phyloP scores from a whole-genome alignment of 148 eudicot species.

The Nyssa sinensis region DNA sequence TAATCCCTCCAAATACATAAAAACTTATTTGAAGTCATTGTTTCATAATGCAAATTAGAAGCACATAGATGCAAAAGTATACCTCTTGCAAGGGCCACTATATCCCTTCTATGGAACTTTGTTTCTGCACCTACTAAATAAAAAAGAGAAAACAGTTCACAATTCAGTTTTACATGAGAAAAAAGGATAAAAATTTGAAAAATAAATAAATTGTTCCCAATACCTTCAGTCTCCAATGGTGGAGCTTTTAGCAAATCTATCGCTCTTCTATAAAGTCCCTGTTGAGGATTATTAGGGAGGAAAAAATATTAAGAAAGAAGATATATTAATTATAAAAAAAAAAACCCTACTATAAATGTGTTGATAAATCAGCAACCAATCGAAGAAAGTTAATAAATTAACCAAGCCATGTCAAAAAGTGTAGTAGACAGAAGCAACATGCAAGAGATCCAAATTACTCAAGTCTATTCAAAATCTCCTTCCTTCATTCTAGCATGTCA shows the following conservation, averaged over 20 bases:
- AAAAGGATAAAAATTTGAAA: no score
- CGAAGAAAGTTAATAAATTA: background rate
- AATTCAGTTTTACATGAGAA: background rate
- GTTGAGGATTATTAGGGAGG: slow-evolving; percentile 14
- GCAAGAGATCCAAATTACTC: background rate
- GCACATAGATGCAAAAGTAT: slow-evolving; percentile 9
- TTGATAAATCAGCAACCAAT: background rate
- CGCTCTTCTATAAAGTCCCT: slow-evolving; percentile 93
- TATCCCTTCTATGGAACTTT: slow-evolving; percentile 50
- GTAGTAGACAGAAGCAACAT: no score
- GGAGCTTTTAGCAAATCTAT: slow-evolving; percentile 84
- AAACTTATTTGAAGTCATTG: background rate
- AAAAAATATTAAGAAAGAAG: background rate
- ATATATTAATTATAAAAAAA: background rate
- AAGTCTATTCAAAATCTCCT: background rate
- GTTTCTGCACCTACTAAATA: slow-evolving; percentile 40
- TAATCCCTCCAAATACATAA: background rate
- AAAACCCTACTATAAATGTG: no score
- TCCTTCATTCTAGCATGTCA: background rate
- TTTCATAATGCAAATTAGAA: background rate
- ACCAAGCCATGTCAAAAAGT: no score
- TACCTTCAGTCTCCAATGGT: slow-evolving; percentile 60
- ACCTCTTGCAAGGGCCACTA: slow-evolving; percentile 94
- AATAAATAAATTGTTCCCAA: background rate
- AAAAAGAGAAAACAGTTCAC: slow-evolving; percentile 4